Conservation (phyloP, 345 rosid genomes). For the Gossypium mustelinum region DNA sequence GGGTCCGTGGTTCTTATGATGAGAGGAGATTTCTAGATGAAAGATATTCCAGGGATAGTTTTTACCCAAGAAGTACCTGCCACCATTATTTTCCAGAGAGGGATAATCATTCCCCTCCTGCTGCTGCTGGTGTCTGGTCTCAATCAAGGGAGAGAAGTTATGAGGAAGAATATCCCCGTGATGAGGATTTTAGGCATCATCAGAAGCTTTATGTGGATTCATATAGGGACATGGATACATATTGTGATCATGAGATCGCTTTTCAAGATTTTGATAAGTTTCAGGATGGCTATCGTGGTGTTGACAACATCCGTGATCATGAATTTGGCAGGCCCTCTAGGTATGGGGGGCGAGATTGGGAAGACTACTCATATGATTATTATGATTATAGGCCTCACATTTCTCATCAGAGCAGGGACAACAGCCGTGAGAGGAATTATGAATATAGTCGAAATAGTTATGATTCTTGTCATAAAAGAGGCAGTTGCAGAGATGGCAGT, state of each 20-base stretch:
- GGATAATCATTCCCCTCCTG: constrained; percentile 49
- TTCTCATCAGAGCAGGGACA: constrained; percentile 57
- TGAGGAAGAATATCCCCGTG: constrained; percentile 68
- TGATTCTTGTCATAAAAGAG: constrained; percentile 91
- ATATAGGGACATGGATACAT: constrained; percentile 43
- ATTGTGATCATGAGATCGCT: constrained; percentile 41
- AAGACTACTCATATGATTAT: constrained; percentile 59
- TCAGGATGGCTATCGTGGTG: constrained; percentile 45
- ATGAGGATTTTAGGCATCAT: constrained; percentile 57
- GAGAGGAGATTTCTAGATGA: constrained; percentile 76
- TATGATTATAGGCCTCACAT: constrained; percentile 45
- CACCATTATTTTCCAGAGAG: constrained; percentile 42
- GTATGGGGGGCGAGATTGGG: constrained; percentile 53
- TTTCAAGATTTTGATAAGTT: constrained; percentile 41
- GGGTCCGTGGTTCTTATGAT: constrained; percentile 68
- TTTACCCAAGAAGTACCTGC: constrained; percentile 52
- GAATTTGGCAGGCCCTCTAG: constrained; percentile 61
- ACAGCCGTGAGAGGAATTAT: constrained; percentile 62
- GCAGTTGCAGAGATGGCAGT: constrained; percentile 58
- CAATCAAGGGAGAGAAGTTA: constrained; percentile 71
- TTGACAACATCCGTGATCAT: constrained; percentile 56
- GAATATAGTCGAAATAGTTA: constrained; percentile 66
- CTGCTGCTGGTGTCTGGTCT: constrained; percentile 54
- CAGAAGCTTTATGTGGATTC: constrained; percentile 58
- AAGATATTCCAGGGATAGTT: constrained; percentile 58